Evolutionary conservation across 176 grass and related monocot genomes (phyloP).

Genomic region (Sorghum bicolor): Sorghum_bicolor_NCBIv3 NC_012876.2:969501-970000

Average conservation of each 20-base stretch:
- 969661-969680: conserved; percentile 33
- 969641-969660: conserved; percentile 27
- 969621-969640: conserved; percentile 6
- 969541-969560: conserved; percentile 15
- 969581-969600: not conserved
- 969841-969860: too few species aligned
- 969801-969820: too few species aligned
- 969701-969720: too few species aligned
- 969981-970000: not conserved
- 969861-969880: too few species aligned
- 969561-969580: not conserved
- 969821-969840: too few species aligned
- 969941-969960: not conserved
- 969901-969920: too few species aligned
- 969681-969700: not conserved
- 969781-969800: too few species aligned
- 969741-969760: too few species aligned
- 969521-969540: conserved; percentile 14
- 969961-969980: not conserved
- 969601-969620: not conserved
- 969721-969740: too few species aligned
- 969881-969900: too few species aligned
- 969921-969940: not conserved
- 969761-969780: too few species aligned
- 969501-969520: conserved; percentile 21